Conservation (phyloP, 495 filamentous ascomycete species). For the Lasiosphaeris hirsuta region DNA sequence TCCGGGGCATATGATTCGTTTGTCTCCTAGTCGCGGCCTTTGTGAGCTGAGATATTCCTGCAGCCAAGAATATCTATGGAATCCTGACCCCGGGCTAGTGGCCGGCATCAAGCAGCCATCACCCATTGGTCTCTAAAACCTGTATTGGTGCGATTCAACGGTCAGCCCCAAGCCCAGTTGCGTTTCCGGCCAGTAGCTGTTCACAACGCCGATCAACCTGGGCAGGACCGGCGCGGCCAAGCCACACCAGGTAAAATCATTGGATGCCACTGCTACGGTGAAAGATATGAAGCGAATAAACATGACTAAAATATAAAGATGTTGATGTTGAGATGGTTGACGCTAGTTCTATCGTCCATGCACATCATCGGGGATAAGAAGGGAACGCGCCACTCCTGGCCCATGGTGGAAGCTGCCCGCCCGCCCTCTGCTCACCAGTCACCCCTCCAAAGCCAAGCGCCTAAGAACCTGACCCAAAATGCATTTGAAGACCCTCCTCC, state of each 20-base stretch:
- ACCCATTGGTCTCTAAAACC: no score
- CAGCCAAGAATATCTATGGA: background rate
- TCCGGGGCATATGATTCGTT: no score
- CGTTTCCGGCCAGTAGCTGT: background rate
- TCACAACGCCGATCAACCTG: background rate
- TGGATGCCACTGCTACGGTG: background rate
- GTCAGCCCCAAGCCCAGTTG: conserved; percentile 1
- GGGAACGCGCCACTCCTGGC: no score
- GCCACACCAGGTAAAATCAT: background rate
- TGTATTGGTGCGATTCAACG: background rate
- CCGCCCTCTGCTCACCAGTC: no score
- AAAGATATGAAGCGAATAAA: no score
- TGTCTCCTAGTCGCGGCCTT: no score
- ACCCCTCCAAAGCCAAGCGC: no score
- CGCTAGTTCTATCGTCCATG: no score
- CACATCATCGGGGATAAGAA: no score
- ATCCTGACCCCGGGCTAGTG: background rate
- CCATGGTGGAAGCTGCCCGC: no score
- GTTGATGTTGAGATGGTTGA: no score
- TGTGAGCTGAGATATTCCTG: background rate
- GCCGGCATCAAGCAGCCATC: background rate
- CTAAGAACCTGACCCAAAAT: background rate
- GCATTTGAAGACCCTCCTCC: background rate
- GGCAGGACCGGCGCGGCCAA: conserved; percentile 1
- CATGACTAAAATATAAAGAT: no score